These are phyloP conservation scores for Kwoniella dendrophila DNA, from an alignment of 768 basidiomycete species.

Conservation along the genomic window DNA sequence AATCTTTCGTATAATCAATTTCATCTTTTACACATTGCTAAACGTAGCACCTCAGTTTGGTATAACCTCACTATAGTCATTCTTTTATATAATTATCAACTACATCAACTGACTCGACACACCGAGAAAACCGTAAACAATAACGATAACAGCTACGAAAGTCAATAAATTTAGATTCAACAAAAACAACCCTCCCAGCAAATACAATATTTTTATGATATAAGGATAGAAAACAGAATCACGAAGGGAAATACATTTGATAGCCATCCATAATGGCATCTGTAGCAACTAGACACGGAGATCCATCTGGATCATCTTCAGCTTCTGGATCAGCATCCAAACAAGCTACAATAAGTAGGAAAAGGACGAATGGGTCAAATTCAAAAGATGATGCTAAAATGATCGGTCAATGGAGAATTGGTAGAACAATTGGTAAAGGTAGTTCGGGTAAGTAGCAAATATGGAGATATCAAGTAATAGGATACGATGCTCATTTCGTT, in stretches of 20 bases:
- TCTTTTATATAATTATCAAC: conserved; percentile 12
- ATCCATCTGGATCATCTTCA: conserved; percentile 19
- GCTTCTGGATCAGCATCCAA: conserved; percentile 2
- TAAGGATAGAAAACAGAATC: not conserved
- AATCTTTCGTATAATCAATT: not conserved
- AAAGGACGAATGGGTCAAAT: conserved; percentile 23
- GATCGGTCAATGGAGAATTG: conserved; percentile 81
- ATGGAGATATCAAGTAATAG: no score
- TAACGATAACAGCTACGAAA: not conserved
- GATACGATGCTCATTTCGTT: no score
- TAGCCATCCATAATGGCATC: conserved; percentile 17
- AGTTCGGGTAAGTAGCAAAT: conserved; percentile 68
- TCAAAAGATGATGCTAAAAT: conserved; percentile 53
- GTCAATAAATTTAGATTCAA: not conserved
- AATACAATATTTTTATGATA: not conserved
- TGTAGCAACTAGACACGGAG: conserved; percentile 19
- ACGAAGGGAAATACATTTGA: not conserved
- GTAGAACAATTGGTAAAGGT: conserved; percentile 79
- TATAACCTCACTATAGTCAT: conserved; percentile 23
- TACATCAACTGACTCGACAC: conserved; percentile 25
- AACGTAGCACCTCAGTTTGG: no score
- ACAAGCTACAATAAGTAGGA: conserved; percentile 22
- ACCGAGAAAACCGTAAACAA: conserved; percentile 13
- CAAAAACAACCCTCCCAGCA: not conserved
- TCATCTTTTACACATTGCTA: not conserved